These are phyloP conservation scores for Chlamydomonas asymmetrica DNA, from an alignment of 139 green algal genomes.

Conservation along the genomic window DNA sequence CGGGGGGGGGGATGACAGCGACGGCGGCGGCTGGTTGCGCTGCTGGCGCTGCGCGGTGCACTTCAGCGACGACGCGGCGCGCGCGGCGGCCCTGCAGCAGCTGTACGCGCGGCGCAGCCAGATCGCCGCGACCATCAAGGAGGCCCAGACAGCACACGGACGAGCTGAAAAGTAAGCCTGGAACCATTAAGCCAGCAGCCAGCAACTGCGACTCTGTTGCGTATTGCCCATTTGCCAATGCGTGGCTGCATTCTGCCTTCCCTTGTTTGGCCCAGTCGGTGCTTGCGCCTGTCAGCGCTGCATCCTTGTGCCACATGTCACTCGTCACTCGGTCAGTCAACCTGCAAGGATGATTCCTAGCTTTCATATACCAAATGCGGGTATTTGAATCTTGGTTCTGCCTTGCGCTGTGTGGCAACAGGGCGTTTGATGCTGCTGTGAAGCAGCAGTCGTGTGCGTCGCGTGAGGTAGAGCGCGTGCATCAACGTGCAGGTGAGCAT, in stretches of 20 bases:
- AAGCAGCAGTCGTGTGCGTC: neutral
- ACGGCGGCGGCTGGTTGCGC: neutral
- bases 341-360: too few species aligned
- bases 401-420: neutral
- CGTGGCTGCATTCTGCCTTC: too few species aligned
- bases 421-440: neutral
- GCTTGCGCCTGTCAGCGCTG: too few species aligned
- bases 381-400: too few species aligned
- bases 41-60: constrained; percentile 56
- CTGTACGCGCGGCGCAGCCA: constrained; percentile 22
- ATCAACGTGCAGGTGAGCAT: neutral
- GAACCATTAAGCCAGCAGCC: too few species aligned
- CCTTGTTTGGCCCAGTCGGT: too few species aligned
- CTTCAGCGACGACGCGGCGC: constrained; percentile 67
- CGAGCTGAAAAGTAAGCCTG: constrained; percentile 14
- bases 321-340: too few species aligned
- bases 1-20: neutral
- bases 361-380: too few species aligned
- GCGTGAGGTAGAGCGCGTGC: neutral
- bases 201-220: too few species aligned
- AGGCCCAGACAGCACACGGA: neutral
- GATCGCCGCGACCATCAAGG: neutral
- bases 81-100: constrained; percentile 50
- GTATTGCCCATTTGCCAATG: too few species aligned
- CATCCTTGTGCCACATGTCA: too few species aligned